These are phyloP conservation scores for Lupinus albus DNA, from an alignment of 306 rosid genomes.

Conservation along the genomic window DNA sequence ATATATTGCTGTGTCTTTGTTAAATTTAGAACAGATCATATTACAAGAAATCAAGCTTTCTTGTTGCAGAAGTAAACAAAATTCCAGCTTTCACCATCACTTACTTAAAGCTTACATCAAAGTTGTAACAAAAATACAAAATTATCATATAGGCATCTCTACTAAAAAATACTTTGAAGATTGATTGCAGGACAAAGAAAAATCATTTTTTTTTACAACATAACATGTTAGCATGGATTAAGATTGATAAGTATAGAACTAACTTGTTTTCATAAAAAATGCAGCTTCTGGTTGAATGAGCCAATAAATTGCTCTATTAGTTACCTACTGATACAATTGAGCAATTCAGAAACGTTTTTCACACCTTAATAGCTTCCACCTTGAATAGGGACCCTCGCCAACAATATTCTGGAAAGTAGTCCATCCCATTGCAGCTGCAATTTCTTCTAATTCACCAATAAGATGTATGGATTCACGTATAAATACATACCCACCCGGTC, in stretches of 20 bases:
- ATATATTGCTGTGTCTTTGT: too few relatives aligned
- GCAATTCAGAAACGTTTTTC: constrained; percentile 65
- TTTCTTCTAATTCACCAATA: constrained; percentile 60
- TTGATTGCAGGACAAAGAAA: background rate
- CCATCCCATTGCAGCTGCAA: constrained; percentile 79
- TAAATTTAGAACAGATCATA: too few relatives aligned
- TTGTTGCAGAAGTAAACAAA: background rate
- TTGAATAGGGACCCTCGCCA: constrained; percentile 88
- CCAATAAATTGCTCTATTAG: constrained; percentile 17
- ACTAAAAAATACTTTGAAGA: background rate
- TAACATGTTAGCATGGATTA: constrained; percentile 20
- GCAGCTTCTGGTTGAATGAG: constrained; percentile 18
- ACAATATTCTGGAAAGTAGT: constrained; percentile 52
- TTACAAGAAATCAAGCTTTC: too few relatives aligned
- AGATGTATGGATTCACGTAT: constrained; percentile 67
- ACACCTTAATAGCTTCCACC: constrained; percentile 70
- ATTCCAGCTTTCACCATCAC: constrained; percentile 3
- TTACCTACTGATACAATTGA: constrained; percentile 28
- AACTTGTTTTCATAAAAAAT: too few relatives aligned
- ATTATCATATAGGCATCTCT: constrained; percentile 17
- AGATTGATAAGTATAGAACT: constrained; percentile 23
- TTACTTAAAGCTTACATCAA: constrained; percentile 22
- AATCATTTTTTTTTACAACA: constrained; percentile 6
- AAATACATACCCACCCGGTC: constrained; percentile 81
- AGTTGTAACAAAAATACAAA: background rate